phyloP scores from a whole-genome alignment of 2,329 filamentous ascomycete genomes.

The Aspergillus chevalieri region DNA sequence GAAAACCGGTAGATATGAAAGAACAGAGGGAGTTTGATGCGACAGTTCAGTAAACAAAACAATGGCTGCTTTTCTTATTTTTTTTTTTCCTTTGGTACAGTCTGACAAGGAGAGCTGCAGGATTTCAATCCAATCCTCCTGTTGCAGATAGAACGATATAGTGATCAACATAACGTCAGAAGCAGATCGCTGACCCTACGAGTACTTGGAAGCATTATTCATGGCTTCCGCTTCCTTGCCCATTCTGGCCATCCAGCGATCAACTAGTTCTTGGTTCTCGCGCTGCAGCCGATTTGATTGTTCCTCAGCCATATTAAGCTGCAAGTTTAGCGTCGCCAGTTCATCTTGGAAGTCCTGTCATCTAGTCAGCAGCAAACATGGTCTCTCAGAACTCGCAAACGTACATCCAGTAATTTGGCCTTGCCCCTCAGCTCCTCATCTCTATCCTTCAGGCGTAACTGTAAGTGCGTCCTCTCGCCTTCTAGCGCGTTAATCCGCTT shows the following conservation, averaged over 20 bases:
- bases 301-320: conserved; percentile 80
- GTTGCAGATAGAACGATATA: background rate
- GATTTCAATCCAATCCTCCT: background rate
- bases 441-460: conserved; percentile 66
- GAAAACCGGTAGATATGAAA: too few species aligned
- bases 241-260: conserved; percentile 86
- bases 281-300: conserved; percentile 63
- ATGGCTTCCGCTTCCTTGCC: conserved; percentile 79
- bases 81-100: background rate
- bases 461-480: conserved; percentile 55
- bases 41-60: too few species aligned
- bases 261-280: conserved; percentile 84
- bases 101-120: background rate
- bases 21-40: too few species aligned
- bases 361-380: conserved; percentile 4
- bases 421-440: conserved; percentile 83
- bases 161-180: background rate
- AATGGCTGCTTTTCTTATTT: too few species aligned
- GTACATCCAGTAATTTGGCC: conserved; percentile 70
- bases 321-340: conserved; percentile 77
- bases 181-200: conserved; percentile 20
- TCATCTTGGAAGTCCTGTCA: conserved; percentile 79
- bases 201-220: conserved; percentile 57
- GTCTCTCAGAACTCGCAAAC: background rate
- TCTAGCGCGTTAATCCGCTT: conserved; percentile 58